phyloP scores from a whole-genome alignment of 305 asterid genomes.

The Fraxinus greggii region DNA sequence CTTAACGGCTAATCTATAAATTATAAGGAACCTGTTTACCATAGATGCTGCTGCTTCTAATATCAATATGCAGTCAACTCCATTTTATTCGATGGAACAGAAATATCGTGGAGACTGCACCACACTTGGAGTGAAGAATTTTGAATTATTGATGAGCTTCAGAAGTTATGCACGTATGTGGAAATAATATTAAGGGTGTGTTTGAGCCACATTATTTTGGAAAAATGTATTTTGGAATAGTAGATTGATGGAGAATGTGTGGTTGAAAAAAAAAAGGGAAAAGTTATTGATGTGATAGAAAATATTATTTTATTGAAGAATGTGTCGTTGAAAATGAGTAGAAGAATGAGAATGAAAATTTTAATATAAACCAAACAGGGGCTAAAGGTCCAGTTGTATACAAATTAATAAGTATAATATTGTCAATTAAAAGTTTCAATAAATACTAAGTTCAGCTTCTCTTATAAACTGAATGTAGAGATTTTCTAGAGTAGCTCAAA shows the following conservation, averaged over 20 bases:
- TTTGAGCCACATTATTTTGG: too few relatives aligned
- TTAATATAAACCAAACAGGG: too few relatives aligned
- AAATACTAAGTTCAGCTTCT: neutral
- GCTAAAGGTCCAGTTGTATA: neutral
- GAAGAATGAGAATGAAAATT: too few relatives aligned
- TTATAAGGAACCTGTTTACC: neutral
- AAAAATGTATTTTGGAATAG: too few relatives aligned
- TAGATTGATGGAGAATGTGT: too few relatives aligned
- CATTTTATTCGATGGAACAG: neutral
- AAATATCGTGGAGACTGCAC: neutral
- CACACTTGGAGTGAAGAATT: neutral
- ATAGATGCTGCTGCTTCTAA: neutral
- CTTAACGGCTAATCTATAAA: neutral
- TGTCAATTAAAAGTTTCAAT: neutral
- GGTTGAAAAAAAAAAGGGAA: too few relatives aligned
- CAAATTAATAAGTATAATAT: neutral
- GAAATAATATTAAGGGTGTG: too few relatives aligned
- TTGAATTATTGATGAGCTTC: neutral
- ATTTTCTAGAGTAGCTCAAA: neutral
- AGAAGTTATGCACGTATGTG: neutral
- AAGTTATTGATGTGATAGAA: too few relatives aligned
- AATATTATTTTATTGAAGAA: too few relatives aligned
- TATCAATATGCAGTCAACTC: neutral
- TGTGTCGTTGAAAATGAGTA: too few relatives aligned
- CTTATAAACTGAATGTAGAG: neutral